phyloP scores from a whole-genome alignment of 2,329 filamentous ascomycete genomes.

The Cordyceps militaris region DNA sequence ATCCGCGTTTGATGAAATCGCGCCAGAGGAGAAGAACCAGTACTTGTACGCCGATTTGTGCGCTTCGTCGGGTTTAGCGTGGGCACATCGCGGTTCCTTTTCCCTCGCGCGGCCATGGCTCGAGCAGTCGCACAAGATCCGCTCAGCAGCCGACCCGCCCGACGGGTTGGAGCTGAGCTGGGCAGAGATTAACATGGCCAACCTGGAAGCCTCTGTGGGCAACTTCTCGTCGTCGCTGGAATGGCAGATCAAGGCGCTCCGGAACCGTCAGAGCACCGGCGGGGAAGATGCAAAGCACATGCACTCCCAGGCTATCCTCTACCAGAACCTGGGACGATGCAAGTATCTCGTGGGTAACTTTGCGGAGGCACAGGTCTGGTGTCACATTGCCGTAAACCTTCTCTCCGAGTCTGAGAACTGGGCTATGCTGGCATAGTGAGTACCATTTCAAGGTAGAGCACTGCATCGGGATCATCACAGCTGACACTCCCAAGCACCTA shows the following conservation, averaged over 20 bases:
- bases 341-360: not conserved
- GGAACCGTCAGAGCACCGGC: not conserved
- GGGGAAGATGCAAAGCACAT: not conserved
- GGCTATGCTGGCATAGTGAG: slow-evolving; percentile 2
- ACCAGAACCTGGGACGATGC: not conserved
- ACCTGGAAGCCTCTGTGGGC: not conserved
- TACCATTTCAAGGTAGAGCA: not conserved
- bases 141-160: not conserved
- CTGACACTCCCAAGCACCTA: not conserved
- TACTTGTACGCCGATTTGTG: not conserved
- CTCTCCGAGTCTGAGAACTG: not conserved
- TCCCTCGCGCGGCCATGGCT: not conserved
- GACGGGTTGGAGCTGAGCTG: not conserved
- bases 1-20: not conserved
- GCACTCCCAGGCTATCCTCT: not conserved
- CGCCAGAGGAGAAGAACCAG: not conserved
- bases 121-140: not conserved
- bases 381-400: not conserved
- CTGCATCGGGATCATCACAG: not conserved
- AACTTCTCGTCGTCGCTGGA: not conserved
- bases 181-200: not conserved
- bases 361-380: not conserved
- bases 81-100: not conserved
- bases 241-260: not conserved
- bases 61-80: not conserved